phyloP scores from a whole-genome alignment of 2,329 filamentous ascomycete genomes.

The Cordyceps tenuipes region DNA sequence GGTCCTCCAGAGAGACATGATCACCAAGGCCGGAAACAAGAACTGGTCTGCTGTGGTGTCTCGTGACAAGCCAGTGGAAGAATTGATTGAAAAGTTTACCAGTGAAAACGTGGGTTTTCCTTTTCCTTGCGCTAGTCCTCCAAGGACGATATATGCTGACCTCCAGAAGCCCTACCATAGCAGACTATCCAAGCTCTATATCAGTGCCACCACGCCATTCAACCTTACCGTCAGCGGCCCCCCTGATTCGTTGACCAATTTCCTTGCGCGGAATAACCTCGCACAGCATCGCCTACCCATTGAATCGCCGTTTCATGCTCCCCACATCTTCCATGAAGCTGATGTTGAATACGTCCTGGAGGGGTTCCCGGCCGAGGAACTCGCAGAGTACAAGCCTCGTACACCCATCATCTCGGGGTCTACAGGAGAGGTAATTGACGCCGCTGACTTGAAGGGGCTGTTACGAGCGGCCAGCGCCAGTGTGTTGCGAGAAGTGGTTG shows the following conservation, averaged over 20 bases:
- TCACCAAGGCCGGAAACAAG: constrained; percentile 12
- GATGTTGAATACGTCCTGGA: background rate
- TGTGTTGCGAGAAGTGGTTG: background rate
- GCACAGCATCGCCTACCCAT: constrained; percentile 10
- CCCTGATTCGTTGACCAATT: constrained; percentile 14
- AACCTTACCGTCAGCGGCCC: constrained; percentile 19
- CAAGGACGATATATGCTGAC: background rate
- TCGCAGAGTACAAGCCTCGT: background rate
- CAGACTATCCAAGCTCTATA: constrained; percentile 13
- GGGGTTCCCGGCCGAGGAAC: background rate
- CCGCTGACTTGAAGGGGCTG: background rate
- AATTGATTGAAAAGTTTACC: constrained; percentile 9
- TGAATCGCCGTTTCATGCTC: constrained; percentile 19
- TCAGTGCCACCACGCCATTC: constrained; percentile 19
- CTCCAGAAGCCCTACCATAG: background rate
- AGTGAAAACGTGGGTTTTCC: background rate
- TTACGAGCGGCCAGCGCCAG: background rate
- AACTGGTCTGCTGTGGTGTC: background rate
- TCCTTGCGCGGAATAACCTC: background rate
- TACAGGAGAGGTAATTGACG: background rate
- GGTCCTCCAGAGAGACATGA: constrained; percentile 13
- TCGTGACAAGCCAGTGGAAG: constrained; percentile 1
- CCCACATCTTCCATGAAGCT: constrained; percentile 15
- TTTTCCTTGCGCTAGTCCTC: background rate
- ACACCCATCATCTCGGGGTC: background rate